These are phyloP conservation scores for Sporobolomyces pararoseus DNA, from an alignment of 768 basidiomycete genomes.

Conservation along the genomic window DNA sequence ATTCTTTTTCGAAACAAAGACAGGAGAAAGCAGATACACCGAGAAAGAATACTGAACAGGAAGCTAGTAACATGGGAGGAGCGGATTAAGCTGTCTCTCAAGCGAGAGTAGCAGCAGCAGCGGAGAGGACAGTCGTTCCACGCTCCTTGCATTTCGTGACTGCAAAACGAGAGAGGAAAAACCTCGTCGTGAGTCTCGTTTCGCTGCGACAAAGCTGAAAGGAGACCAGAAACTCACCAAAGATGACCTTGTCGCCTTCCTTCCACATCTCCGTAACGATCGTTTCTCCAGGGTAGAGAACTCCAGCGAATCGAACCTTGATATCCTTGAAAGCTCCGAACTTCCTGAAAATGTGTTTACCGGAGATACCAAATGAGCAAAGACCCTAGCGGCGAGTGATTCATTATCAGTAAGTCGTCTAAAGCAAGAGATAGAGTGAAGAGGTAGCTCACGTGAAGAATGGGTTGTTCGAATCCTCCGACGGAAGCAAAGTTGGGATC, in stretches of 20 bases:
- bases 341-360: conserved; percentile 82
- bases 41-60: background rate
- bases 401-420: background rate
- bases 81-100: background rate
- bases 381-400: conserved; percentile 56
- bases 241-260: conserved; percentile 82
- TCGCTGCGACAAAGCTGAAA: background rate
- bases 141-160: conserved; percentile 87
- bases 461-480: conserved; percentile 90
- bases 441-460: conserved; percentile 58
- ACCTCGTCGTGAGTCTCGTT: background rate
- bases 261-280: conserved; percentile 98
- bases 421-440: background rate
- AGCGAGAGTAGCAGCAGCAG: conserved; percentile 73
- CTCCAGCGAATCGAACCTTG: conserved; percentile 91
- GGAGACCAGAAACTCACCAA: conserved; percentile 60
- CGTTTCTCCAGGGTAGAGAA: conserved; percentile 93
- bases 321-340: conserved; percentile 86
- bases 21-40: background rate
- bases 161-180: no score
- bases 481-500: conserved; percentile 88
- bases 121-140: conserved; percentile 64
- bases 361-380: conserved; percentile 86
- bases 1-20: no score
- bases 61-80: background rate